A percentile compares a stretch with the other conserved stretches of the same genome.
These are phyloP conservation scores for Tubosaeta sp. DNA, from an alignment of 768 basidiomycete species.

Conservation along the genomic window DNA sequence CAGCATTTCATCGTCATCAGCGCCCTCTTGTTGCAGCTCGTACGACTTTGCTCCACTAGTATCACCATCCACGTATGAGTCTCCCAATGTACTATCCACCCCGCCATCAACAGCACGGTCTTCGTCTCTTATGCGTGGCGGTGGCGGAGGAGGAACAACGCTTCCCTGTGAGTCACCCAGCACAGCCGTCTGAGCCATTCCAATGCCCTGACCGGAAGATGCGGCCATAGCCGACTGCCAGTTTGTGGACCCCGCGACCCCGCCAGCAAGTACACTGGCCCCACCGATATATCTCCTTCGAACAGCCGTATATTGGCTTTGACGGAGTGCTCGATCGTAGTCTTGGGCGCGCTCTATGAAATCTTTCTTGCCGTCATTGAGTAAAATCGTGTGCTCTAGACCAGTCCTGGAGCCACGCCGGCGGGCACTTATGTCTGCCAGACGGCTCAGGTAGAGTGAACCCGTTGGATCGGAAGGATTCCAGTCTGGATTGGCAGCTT, in stretches of 20 bases:
- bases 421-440: conserved; percentile 64
- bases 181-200: conserved; percentile 65
- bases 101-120: conserved; percentile 50
- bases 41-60: conserved; percentile 37
- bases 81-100: conserved; percentile 57
- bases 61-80: conserved; percentile 70
- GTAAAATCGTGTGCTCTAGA: conserved; percentile 24
- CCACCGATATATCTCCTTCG: conserved; percentile 35
- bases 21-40: conserved; percentile 42
- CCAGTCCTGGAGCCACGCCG: conserved; percentile 31
- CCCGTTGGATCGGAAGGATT: conserved; percentile 86
- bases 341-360: conserved; percentile 58
- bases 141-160: conserved; percentile 19
- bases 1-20: conserved; percentile 58
- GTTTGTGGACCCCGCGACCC: conserved; percentile 45
- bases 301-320: conserved; percentile 56
- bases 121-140: conserved; percentile 36
- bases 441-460: conserved; percentile 82
- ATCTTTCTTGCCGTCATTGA: conserved; percentile 34
- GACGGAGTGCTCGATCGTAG: conserved; percentile 70
- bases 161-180: conserved; percentile 76
- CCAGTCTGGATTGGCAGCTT: conserved; percentile 96
- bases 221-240: conserved; percentile 42
- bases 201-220: conserved; percentile 40
- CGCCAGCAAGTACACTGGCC: conserved; percentile 31